phyloP scores from a whole-genome alignment of 139 green algal genomes.

The Nannochloris sp. region DNA sequence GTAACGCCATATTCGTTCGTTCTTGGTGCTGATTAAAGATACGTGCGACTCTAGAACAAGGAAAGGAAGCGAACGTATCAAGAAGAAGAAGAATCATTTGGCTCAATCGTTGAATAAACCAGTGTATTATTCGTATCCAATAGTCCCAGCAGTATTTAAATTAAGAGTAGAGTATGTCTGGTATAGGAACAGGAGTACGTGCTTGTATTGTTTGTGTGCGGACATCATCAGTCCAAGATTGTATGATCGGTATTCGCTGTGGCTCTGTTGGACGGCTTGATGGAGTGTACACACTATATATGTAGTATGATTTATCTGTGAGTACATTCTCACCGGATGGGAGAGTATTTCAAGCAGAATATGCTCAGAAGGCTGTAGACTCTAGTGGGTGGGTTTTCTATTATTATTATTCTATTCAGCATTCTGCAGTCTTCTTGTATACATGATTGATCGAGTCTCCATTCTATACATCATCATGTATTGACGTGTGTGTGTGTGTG shows the following conservation, averaged over 20 bases:
- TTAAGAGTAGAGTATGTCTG: conserved; percentile 45
- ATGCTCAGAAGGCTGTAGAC: conserved; percentile 97
- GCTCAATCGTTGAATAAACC: no score
- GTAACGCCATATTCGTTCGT: no score
- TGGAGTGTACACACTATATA: not conserved
- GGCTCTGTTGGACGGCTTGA: not conserved
- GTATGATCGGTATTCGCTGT: not conserved
- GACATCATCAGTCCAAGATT: not conserved
- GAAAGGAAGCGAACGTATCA: no score
- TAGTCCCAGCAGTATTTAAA: no score
- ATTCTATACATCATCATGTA: no score
- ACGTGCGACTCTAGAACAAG: no score
- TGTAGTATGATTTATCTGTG: conserved; percentile 91
- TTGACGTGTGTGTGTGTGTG: no score
- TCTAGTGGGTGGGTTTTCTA: conserved; percentile 70
- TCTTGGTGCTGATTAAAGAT: no score
- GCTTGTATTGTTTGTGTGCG: not conserved
- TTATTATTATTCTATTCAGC: not conserved
- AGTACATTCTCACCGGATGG: conserved; percentile 97
- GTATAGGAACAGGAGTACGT: conserved; percentile 73
- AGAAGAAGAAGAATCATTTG: no score
- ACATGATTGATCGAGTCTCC: not conserved
- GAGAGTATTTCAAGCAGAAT: conserved; percentile 96
- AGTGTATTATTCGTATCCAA: no score
- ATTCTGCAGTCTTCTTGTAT: conserved; percentile 10